A percentile compares a stretch with the other conserved stretches of the same genome.
Conservation (phyloP, 768 basidiomycete species). For the Psilocybe cubensis region DNA sequence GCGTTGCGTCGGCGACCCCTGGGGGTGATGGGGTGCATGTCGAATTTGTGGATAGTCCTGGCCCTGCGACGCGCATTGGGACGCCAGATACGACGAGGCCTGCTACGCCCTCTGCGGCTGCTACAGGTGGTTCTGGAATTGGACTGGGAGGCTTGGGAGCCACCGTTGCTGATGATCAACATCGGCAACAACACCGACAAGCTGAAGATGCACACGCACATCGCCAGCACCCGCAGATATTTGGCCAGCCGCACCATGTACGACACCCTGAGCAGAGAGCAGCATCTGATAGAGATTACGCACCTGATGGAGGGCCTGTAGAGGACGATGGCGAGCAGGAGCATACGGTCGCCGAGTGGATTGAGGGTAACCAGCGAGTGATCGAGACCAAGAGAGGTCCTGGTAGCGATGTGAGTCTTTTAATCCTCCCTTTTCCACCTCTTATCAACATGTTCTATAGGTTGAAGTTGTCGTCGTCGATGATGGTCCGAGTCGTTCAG, state of each 20-base stretch:
- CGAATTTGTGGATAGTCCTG: neutral
- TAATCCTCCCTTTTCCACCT: neutral
- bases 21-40: neutral
- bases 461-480: constrained; percentile 67
- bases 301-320: constrained; percentile 24
- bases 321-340: neutral
- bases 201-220: neutral
- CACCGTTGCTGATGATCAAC: neutral
- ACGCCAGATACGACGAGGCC: neutral
- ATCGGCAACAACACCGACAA: neutral
- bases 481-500: constrained; percentile 29
- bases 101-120: neutral
- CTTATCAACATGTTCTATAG: constrained; percentile 29
- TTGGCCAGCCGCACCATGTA: neutral
- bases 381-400: constrained; percentile 28
- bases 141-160: neutral
- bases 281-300: constrained; percentile 11
- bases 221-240: neutral
- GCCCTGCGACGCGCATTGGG: neutral
- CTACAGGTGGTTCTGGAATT: neutral
- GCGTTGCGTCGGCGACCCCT: constrained; percentile 1
- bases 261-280: constrained; percentile 1
- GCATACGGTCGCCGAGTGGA: constrained; percentile 26
- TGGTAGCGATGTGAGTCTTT: constrained; percentile 32
- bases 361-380: constrained; percentile 27